Conservation (phyloP, 768 basidiomycete species). For the Sporobolomyces phaffii region DNA sequence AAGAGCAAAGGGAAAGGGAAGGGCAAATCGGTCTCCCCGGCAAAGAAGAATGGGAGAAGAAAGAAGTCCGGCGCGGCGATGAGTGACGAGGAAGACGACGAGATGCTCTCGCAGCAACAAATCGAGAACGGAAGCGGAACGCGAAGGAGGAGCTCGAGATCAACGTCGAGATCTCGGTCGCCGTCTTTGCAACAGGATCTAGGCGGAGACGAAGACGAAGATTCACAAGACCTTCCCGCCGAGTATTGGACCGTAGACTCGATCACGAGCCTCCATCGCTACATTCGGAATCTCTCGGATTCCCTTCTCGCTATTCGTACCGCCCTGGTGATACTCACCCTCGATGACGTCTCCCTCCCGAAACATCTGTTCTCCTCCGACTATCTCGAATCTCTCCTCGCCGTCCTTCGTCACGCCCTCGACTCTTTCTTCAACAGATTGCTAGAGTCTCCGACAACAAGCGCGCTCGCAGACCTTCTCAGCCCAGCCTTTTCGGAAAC, state of each 20-base stretch:
- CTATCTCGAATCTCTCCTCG: conserved; percentile 71
- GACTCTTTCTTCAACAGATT: conserved; percentile 76
- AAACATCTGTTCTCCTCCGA: conserved; percentile 86
- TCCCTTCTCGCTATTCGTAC: conserved; percentile 23
- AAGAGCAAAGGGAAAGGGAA: conserved; percentile 37
- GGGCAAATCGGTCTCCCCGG: conserved; percentile 45
- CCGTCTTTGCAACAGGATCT: neutral
- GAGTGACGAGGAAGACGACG: conserved; percentile 46
- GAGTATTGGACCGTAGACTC: conserved; percentile 3
- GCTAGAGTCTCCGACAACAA: conserved; percentile 56
- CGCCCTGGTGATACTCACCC: conserved; percentile 32
- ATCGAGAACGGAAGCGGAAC: conserved; percentile 46
- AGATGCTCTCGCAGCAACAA: too few relatives aligned
- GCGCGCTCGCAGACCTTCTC: conserved; percentile 32
- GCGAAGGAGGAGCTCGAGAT: conserved; percentile 45
- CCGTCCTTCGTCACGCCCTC: conserved; percentile 70
- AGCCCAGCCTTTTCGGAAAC: neutral
- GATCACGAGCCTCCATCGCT: neutral
- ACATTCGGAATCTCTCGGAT: conserved; percentile 14
- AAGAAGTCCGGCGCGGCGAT: neutral
- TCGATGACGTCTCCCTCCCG: conserved; percentile 1
- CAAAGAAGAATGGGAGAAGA: conserved; percentile 45
- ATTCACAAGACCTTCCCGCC: neutral
- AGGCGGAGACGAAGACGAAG: neutral
- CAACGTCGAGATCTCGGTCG: neutral